Evolutionary conservation across 1,139 yeast genomes (phyloP).

Genomic region (Arxiozyma slooffiae): DNA sequence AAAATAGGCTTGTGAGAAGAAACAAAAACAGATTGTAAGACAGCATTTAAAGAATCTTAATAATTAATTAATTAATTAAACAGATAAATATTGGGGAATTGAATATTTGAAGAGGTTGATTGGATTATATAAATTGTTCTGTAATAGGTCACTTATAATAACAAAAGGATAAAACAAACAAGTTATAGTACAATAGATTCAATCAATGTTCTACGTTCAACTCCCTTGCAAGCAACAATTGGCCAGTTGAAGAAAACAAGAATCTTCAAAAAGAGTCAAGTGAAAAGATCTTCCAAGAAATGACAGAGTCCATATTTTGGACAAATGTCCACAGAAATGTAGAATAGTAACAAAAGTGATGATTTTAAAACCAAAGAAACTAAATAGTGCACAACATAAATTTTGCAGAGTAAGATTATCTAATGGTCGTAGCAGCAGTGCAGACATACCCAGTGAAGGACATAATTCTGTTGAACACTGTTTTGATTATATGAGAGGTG

Average conservation of each 20-base stretch:
- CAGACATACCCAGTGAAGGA: slow-evolving; percentile 97
- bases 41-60: too few relatives aligned
- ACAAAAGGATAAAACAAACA: background rate
- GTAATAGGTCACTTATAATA: background rate
- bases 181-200: background rate
- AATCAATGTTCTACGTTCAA: slow-evolving; percentile 9
- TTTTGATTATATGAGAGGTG: slow-evolving; percentile 92
- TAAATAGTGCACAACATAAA: slow-evolving; percentile 95
- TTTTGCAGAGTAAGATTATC: slow-evolving; percentile 91
- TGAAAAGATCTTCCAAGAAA: slow-evolving; percentile 40
- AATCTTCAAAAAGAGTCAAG: slow-evolving; percentile 55
- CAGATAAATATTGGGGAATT: too few relatives aligned
- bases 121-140: background rate
- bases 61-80: too few relatives aligned
- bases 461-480: slow-evolving; percentile 98
- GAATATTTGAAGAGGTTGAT: too few relatives aligned
- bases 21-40: too few relatives aligned
- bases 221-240: slow-evolving; percentile 45
- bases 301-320: slow-evolving; percentile 74
- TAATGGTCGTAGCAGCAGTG: slow-evolving; percentile 81
- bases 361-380: slow-evolving; percentile 94
- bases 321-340: slow-evolving; percentile 68
- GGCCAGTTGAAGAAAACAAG: slow-evolving; percentile 65
- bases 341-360: slow-evolving; percentile 93
- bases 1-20: too few relatives aligned